Base-by-base conservation (phyloP, 116 monocot species). In the Phalaenopsis hybrid region DNA sequence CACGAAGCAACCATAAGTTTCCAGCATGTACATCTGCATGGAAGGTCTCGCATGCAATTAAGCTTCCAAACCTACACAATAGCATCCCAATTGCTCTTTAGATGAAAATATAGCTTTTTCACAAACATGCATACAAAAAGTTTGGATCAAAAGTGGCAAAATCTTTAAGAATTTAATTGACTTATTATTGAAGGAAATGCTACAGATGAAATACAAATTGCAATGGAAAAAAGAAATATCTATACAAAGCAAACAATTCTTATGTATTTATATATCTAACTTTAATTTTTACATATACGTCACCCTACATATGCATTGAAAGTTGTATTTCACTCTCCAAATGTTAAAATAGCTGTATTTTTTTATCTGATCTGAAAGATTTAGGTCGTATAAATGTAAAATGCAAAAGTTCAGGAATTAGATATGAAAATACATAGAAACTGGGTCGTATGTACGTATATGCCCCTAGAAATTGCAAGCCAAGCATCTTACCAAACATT, bases 11-110 rank as follows among this genome's bases (percentile, higher is more conserved):
- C 96, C 96, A 96, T 44, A 96, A 82, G 79, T 96, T 96, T 44
- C 96, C 96, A 69, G 96, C 96, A 92, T 96, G 96, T 28, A 96
- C 96, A 90, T 96, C 96, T 77, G 94, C 96, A 92, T 96, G 96
- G 86, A 96, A 96, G 43, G 84, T 89, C 55, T 96, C 94, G 83
- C 96, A 94, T 57, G 85, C 85, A 77, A 96, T 87, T 81, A 96
- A 91, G 82, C 96, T 96, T 75, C 96, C 96, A 90, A 94, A 96
- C 96, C 96, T 96, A 76, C 74, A 86, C 8, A 85, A 67, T 34
- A 59, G 67, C 76, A 25, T 37, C 33, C 7, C 75, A 55, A 15
- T 16, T 7, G 25, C 25, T 8, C 28, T 13, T 69, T 73, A 73
- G 13, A 8, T 41, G 5, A 41, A 12, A 28, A 28, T 28, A 25